Base-by-base conservation (phyloP, 106 monocot genomes). In the Allium sativum region DNA sequence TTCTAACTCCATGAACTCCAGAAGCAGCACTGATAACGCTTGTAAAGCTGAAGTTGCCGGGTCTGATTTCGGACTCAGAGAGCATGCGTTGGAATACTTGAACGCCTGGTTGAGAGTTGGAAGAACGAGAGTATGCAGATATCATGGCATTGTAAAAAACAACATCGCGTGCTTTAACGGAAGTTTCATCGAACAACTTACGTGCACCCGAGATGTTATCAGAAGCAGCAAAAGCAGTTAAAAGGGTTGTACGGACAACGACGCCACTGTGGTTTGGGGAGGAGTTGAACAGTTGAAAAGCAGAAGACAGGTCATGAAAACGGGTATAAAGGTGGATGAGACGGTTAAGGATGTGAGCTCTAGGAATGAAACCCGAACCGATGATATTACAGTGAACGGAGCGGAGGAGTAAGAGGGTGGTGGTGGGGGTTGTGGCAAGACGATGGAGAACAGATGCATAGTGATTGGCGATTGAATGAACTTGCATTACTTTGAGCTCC, bases 81-180 rank as follows among this genome's bases (percentile, higher is more conserved):
- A 74, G 52, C 87, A 96, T 90, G 54, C 50, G 16, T 18, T 68
- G 61, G 62, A 82, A 91, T 12, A 96, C 15, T 7, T 18, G 4
- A 7, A 85, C 42, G 3, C 78, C 84, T 1, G 55, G 56, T 7
- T 21, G 45, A 41, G 73, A 75, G 0, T 72, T 57, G 22, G 64
- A 48, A 18, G 81, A 57, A 14, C 87, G 84, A 48, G 90, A 70
- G 57, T 80, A 88, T 21, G 69, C 87, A 3, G 95, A 96, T 16
- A 96, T 87, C 80, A 91, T 74, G 48, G 84, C 74, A 50, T 96
- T 96, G 77, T 96, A 87, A 66, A 87, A 78, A 18, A 96, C 78
- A 18, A 84, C 76, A 70, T 96, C 96, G 46, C 87, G 82, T 50
- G 65, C 9, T 4, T 7, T 0, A 19, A 72, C 40, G 5, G 96